Base-by-base conservation (phyloP, 2,329 filamentous ascomycete species). In the Nothophaeocryptopus gaeumannii region DNA sequence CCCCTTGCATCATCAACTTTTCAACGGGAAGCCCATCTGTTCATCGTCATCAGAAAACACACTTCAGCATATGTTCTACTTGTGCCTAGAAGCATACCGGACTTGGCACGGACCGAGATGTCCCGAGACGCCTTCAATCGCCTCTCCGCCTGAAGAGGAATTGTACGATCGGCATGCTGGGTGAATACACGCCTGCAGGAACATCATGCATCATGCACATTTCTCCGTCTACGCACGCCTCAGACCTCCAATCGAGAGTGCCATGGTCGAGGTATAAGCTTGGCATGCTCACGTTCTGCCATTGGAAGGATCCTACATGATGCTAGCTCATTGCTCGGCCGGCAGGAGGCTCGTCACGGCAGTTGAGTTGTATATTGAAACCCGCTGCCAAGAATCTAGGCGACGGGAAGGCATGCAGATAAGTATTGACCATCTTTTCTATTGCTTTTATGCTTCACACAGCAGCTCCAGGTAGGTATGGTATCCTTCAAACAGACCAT, bases 191-290 rank as follows among this genome's bases (percentile, higher is more conserved):
- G 20, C 20, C 39, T 39, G 37, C 15, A 39, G 38, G 38, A 40
- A 20, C 38, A 29, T 3, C 8, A 13, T 39, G 20, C 39, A 40
- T 26, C 4, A 40, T 8, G 12, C 1, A 11, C 26, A 31, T 30
- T 41, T 41, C 31, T 41, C 39, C 39, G 39, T 41, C 26, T 7
- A 26, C 10, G 5, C 5, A 5, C 10, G 29, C 39, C 34, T 10
- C 14, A 15, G 40, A 33, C 40, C 40, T 43, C 40, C 40, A 43
- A 43, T 43, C 15, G 40, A 32, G 30, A 43, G 40, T 20, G 12
- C 9, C 1, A 1, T 10, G 5, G 30, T 5, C 3, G 3, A 29
- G 14, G 5, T 31, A 31, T 14, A 10, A 13, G 29, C 39, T 30
- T 40, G 16, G 16, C 31, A 13, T 9, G 39, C 11, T 12, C 14